These are phyloP conservation scores for Leucaena leucocephala DNA, from an alignment of 306 rosid genomes.

Conservation along the genomic window DNA sequence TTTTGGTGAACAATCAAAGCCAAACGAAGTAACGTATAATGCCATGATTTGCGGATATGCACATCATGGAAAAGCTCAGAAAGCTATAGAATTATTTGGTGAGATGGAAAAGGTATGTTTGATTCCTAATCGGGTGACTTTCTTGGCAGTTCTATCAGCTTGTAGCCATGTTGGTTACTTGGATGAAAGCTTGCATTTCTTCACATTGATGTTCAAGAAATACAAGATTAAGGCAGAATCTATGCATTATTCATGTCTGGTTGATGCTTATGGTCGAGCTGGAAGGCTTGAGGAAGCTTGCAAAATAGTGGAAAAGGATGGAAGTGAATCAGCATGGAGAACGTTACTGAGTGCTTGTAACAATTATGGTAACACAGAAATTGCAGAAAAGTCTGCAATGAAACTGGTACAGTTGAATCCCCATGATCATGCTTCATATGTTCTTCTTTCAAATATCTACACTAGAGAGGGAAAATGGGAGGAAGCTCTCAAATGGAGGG, in stretches of 20 bases:
- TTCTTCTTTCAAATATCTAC: slow-evolving; percentile 55
- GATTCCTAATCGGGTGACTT: slow-evolving; percentile 7
- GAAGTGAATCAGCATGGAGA: slow-evolving; percentile 60
- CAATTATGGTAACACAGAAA: slow-evolving; percentile 45
- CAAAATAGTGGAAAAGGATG: slow-evolving; percentile 49
- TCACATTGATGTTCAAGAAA: slow-evolving; percentile 42
- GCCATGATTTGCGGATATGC: slow-evolving; percentile 58
- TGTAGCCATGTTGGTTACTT: slow-evolving; percentile 18
- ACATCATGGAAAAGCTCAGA: slow-evolving; percentile 52
- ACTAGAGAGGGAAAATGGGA: slow-evolving; percentile 57
- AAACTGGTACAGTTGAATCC: slow-evolving; percentile 51
- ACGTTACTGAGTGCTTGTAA: slow-evolving; percentile 57
- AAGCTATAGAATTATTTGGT: slow-evolving; percentile 46
- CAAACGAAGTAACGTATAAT: slow-evolving; percentile 52
- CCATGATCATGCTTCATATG: slow-evolving; percentile 54
- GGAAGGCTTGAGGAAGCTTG: slow-evolving; percentile 64
- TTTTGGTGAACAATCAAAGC: slow-evolving; percentile 40
- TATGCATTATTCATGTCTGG: slow-evolving; percentile 50
- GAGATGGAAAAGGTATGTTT: slow-evolving; percentile 15
- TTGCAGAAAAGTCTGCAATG: slow-evolving; percentile 54
- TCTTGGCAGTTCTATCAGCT: slow-evolving; percentile 48
- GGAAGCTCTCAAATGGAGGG: slow-evolving; percentile 55
- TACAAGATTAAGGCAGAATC: slow-evolving; percentile 53
- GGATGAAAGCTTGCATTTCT: slow-evolving; percentile 3
- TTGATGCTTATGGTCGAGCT: slow-evolving; percentile 55